Evolutionary conservation across 2,329 filamentous ascomycete genomes (phyloP).

Genomic region (Fusarium sp.): DNA sequence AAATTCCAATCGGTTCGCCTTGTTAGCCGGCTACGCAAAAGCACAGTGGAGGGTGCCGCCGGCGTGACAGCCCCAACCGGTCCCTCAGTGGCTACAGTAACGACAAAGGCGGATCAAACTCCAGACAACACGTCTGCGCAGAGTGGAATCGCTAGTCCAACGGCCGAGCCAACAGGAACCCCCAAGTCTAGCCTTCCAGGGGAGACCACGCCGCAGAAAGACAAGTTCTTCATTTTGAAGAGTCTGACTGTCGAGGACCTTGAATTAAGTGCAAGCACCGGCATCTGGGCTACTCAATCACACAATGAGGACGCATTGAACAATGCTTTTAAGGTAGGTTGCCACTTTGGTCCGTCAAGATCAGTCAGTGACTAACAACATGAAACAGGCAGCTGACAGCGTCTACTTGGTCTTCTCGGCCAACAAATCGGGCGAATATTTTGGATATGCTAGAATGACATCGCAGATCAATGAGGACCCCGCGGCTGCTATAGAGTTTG

Average conservation of each 20-base stretch:
- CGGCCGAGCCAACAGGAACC: constrained; percentile 5
- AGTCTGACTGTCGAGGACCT: constrained; percentile 93
- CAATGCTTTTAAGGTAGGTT: constrained; percentile 81
- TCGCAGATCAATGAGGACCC: constrained; percentile 87
- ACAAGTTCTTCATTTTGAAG: constrained; percentile 93
- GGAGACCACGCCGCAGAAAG: constrained; percentile 60
- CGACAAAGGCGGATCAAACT: constrained; percentile 29
- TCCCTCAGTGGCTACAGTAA: constrained; percentile 61
- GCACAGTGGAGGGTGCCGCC: constrained; percentile 61
- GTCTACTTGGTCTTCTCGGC: constrained; percentile 96
- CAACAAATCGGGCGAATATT: constrained; percentile 98
- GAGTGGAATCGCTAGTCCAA: constrained; percentile 12
- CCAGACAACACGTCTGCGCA: constrained; percentile 23
- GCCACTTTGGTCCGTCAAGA: neutral
- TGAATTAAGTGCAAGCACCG: constrained; percentile 87
- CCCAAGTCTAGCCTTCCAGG: constrained; percentile 3
- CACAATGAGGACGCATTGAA: constrained; percentile 93
- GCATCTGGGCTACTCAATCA: constrained; percentile 93
- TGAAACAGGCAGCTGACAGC: constrained; percentile 78
- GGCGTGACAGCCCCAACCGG: constrained; percentile 69
- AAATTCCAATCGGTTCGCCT: constrained; percentile 88
- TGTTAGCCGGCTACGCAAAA: constrained; percentile 84
- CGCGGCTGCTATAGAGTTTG: constrained; percentile 77
- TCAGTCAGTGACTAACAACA: constrained; percentile 9
- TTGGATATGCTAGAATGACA: constrained; percentile 92